A percentile compares a stretch with the other conserved stretches of the same genome.
Conservation (phyloP, 192 early-diverging fungal species). For the Coemansia sp. region DNA sequence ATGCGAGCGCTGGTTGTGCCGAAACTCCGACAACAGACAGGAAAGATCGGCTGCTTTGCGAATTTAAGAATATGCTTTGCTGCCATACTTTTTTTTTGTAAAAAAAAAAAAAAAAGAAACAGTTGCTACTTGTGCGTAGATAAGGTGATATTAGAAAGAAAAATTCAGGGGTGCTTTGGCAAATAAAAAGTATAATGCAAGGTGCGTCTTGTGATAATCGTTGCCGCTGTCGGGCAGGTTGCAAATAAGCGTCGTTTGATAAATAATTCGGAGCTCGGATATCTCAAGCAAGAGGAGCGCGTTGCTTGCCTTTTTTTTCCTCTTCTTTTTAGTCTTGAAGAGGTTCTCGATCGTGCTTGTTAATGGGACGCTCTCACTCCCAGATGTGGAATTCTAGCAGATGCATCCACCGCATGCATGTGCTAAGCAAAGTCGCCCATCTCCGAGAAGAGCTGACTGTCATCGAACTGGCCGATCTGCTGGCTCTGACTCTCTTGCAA, state of each 20-base stretch:
- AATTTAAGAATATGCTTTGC: background rate
- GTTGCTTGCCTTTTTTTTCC: too few relatives aligned
- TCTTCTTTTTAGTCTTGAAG: too few relatives aligned
- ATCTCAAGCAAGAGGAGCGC: too few relatives aligned
- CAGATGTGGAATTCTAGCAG: background rate
- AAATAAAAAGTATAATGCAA: too few relatives aligned
- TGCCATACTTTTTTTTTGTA: background rate
- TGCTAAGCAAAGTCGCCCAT: constrained; percentile 19
- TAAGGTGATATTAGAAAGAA: too few relatives aligned
- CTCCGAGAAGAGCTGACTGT: constrained; percentile 17
- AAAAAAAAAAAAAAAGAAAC: background rate
- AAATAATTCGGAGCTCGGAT: too few relatives aligned
- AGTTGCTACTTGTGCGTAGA: background rate
- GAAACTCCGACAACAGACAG: background rate
- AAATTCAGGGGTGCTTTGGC: too few relatives aligned
- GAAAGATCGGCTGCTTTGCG: background rate
- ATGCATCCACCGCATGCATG: background rate
- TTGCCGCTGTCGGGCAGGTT: too few relatives aligned
- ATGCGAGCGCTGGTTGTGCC: constrained; percentile 2
- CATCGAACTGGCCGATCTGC: constrained; percentile 30
- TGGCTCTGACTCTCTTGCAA: constrained; percentile 15
- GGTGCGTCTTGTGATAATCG: too few relatives aligned
- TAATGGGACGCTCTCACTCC: background rate
- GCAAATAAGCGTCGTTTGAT: too few relatives aligned
- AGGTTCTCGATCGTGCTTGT: too few relatives aligned